Base-by-base conservation (phyloP, 2,329 filamentous ascomycete species). In the Aureobasidium musti region DNA sequence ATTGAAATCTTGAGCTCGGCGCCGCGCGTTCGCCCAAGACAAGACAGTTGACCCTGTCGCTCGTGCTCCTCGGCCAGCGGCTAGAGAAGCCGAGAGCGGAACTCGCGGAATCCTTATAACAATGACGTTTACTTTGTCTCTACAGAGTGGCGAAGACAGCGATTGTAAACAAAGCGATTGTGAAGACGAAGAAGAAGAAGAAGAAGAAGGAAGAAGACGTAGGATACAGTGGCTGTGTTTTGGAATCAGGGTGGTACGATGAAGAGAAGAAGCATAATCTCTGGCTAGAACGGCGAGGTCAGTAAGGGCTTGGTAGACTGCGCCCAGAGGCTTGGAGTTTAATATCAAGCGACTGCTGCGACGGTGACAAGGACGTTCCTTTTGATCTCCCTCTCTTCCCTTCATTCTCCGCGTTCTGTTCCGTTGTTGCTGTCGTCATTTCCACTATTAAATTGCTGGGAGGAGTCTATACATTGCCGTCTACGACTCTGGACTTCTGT, bases 21-120 rank as follows among this genome's bases (percentile, higher is more conserved):
- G 59, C 59, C 59, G 33, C 59, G 59, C 59, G 59, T 63, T 39
- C 33, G 17, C n/a, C 59, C 45, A 63, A 61, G 57, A 61, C 53
- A 26, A 4, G 6, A 17, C 23, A 14, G 28, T 5, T 13, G 52
- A 57, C 54, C 54, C 54, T 59, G 54, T 59, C 37, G 17, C 37
- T n/a, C 57, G 21, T 6, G 19, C 30, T 45, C 37, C 17, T 30
- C 56, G 23, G 56, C 57, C 28, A 28, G 41, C 57, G 54, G 54
- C 39, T 14, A 41, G 26, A 33, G 35, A 39, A 43, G 54, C 37
- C 33, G 54, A 39, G 33, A 33, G 43, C 57, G 41, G 57, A 61
- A 45, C 23, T 11, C 19, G 56, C 56, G 56, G 57, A 17, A 8
- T 2, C 1, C 3, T 19, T 11, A 37, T n/a, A 5, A 45, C 37